Conservation (phyloP, 2,329 filamentous ascomycete genomes). For the Cladorrhinum sp. region DNA sequence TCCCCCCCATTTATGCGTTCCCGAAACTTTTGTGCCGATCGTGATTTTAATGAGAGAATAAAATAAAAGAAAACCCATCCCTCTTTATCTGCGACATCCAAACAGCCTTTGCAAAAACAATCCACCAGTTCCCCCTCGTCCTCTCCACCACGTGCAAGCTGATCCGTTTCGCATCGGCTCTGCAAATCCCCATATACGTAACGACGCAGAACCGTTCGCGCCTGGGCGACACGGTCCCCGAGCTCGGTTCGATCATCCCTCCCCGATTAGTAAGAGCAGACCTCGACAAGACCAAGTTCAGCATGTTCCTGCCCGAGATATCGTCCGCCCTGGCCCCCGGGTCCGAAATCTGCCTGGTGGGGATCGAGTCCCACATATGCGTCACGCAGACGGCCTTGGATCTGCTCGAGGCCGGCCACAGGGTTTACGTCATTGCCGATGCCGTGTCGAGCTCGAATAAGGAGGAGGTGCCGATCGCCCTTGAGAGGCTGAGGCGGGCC, state of each 20-base stretch:
- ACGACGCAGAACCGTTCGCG: slow-evolving; percentile 81
- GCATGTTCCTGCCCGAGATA: slow-evolving; percentile 68
- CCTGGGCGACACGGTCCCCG: slow-evolving; percentile 74
- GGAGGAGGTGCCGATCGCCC: slow-evolving; percentile 75
- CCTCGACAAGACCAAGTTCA: slow-evolving; percentile 85
- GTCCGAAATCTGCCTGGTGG: slow-evolving; percentile 67
- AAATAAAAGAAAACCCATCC: slow-evolving; percentile 49
- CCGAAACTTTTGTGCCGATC: too few species aligned
- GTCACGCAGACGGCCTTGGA: slow-evolving; percentile 90
- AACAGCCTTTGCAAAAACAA: slow-evolving; percentile 82
- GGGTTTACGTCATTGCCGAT: slow-evolving; percentile 84
- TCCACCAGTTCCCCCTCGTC: slow-evolving; percentile 63
- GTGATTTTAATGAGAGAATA: too few species aligned
- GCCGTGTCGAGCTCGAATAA: slow-evolving; percentile 84
- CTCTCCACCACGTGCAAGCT: slow-evolving; percentile 61
- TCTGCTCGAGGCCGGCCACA: slow-evolving; percentile 68
- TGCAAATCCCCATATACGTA: slow-evolving; percentile 74
- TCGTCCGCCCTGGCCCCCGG: slow-evolving; percentile 28
- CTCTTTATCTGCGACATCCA: slow-evolving; percentile 84
- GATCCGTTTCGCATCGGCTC: slow-evolving; percentile 59
- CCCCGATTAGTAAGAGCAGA: slow-evolving; percentile 40
- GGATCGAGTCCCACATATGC: slow-evolving; percentile 93
- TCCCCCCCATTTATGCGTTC: not conserved
- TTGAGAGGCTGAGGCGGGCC: slow-evolving; percentile 70
- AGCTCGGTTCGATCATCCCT: slow-evolving; percentile 50